Conservation (phyloP, 768 basidiomycete species). For the Harrya chromipes region DNA sequence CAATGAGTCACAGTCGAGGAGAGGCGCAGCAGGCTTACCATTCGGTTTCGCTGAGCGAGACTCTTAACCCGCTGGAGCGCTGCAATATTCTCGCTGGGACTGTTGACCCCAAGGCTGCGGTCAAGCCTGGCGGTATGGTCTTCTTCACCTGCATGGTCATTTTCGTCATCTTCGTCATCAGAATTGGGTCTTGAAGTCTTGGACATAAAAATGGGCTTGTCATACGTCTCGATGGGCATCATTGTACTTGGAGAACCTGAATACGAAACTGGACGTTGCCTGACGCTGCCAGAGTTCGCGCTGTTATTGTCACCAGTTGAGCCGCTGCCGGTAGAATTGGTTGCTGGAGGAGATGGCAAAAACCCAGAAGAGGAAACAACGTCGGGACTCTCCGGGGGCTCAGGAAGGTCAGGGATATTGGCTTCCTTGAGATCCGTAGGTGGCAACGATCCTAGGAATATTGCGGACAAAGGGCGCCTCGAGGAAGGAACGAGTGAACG, state of each 20-base stretch:
- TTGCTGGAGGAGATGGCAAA: conserved; percentile 78
- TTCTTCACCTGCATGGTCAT: conserved; percentile 52
- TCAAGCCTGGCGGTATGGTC: conserved; percentile 61
- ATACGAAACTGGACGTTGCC: conserved; percentile 32
- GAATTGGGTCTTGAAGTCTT: conserved; percentile 30
- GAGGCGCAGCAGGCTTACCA: conserved; percentile 46
- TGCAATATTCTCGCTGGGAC: conserved; percentile 50
- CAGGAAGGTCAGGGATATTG: conserved; percentile 64
- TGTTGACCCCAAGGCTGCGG: conserved; percentile 32
- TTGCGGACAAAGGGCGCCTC: conserved; percentile 59
- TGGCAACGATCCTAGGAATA: conserved; percentile 49
- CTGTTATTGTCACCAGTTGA: conserved; percentile 62
- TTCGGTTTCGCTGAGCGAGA: conserved; percentile 67
- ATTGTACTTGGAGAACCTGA: conserved; percentile 26
- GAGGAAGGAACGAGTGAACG: conserved; percentile 41
- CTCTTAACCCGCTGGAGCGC: conserved; percentile 69
- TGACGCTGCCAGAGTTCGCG: conserved; percentile 38
- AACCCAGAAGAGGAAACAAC: conserved; percentile 54
- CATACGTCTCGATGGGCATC: conserved; percentile 41
- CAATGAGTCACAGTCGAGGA: conserved; percentile 21
- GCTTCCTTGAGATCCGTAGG: conserved; percentile 37
- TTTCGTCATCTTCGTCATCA: conserved; percentile 49
- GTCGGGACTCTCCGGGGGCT: conserved; percentile 60
- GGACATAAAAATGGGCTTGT: conserved; percentile 30
- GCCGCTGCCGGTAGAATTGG: conserved; percentile 81